Conservation (phyloP, 345 rosid species). For the Heritiera fomes region DNA sequence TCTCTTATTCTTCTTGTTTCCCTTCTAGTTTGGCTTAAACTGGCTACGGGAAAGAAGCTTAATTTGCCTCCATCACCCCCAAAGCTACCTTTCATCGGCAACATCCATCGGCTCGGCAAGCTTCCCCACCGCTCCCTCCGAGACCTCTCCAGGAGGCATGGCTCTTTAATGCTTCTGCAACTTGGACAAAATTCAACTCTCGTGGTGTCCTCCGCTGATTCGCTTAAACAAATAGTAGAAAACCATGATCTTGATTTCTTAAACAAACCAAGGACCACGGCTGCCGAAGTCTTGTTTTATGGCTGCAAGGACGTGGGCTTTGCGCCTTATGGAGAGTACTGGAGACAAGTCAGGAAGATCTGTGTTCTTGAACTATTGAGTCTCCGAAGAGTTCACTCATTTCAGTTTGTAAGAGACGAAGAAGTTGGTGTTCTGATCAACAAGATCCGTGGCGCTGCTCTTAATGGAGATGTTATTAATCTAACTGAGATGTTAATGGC, state of each 20-base stretch:
- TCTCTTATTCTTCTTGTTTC: not conserved
- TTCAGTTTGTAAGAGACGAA: conserved; percentile 3
- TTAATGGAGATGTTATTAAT: not conserved
- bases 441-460: not conserved
- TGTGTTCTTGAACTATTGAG: conserved; percentile 8
- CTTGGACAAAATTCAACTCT: not conserved
- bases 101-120: not conserved
- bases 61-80: not conserved
- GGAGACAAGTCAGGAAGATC: conserved; percentile 10
- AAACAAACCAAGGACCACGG: not conserved
- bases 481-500: not conserved
- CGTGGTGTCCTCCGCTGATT: not conserved
- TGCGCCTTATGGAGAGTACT: conserved; percentile 8
- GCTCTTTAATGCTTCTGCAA: not conserved
- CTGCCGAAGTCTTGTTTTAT: not conserved
- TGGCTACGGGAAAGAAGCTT: not conserved
- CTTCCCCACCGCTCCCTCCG: not conserved
- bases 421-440: not conserved
- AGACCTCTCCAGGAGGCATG: not conserved
- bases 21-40: not conserved
- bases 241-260: not conserved
- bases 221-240: not conserved
- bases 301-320: not conserved
- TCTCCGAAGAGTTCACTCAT: not conserved
- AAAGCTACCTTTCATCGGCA: not conserved